These are phyloP conservation scores for Salix dunnii DNA, from an alignment of 345 rosid species.

Conservation along the genomic window DNA sequence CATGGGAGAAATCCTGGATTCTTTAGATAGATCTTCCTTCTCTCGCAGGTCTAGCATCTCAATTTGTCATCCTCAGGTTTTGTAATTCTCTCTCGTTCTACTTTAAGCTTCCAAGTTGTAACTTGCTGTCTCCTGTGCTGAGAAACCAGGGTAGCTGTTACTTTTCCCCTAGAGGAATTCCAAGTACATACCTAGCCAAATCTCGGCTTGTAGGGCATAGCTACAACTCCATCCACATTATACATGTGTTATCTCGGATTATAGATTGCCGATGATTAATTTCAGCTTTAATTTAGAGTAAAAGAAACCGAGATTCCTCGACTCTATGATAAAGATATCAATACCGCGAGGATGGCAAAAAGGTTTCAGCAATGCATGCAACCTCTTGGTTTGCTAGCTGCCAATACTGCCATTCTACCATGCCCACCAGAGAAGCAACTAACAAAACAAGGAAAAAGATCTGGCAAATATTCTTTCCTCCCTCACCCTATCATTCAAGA, in stretches of 20 bases:
- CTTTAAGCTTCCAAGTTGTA: neutral
- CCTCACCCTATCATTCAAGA: constrained; percentile 25
- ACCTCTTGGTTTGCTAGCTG: neutral
- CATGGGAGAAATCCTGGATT: constrained; percentile 11
- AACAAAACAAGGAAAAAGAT: neutral
- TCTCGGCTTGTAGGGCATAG: neutral
- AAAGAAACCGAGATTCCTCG: neutral
- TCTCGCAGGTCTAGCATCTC: constrained; percentile 38
- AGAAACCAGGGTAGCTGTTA: neutral
- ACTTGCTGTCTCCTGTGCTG: neutral
- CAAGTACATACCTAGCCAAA: constrained; percentile 21
- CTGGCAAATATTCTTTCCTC: neutral
- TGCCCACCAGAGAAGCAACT: constrained; percentile 17
- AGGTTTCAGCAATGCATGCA: neutral
- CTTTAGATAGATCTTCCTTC: constrained; percentile 32
- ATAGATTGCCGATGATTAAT: neutral
- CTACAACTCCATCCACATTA: constrained; percentile 2
- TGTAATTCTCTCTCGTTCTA: neutral
- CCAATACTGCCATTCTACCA: neutral
- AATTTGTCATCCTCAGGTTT: neutral
- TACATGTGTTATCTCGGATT: neutral
- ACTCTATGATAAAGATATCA: neutral
- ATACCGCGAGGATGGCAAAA: neutral
- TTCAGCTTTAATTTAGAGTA: neutral
- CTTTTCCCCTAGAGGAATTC: constrained; percentile 1